Evolutionary conservation across 805 yeast species (phyloP), one percentile per base, ranked within the genome.

Genomic region (Hanseniaspora vineae): DNA sequence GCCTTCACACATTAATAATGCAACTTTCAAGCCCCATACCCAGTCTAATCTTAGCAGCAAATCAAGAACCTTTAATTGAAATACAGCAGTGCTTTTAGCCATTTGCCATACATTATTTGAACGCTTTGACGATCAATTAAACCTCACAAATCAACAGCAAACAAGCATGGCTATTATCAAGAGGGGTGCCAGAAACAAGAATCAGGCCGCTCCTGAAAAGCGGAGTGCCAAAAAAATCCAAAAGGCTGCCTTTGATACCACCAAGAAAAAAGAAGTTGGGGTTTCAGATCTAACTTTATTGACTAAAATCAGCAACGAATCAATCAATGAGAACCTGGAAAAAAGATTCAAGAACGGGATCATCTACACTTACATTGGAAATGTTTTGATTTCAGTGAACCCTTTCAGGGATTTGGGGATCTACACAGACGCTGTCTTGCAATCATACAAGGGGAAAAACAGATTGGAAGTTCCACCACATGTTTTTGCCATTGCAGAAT

Each of bases 381-480:
- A 87, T 70, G 96, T 88, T 58, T 73, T 92, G 62, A 92, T 92
- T 56, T 87, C 96, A 4, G 96, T 92, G 45, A 92, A 92, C 59
- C 99, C 99, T 2, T 92, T 92, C 69, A 79, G 88, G 54, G 99
- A 92, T 63, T 70, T 92, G 59, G 99, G 99, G 2, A 92, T 92
- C 46, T 92, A 92, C 66, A 87, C 97, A 8, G 84, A 78, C 45
- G 81, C 78, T 19, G 80, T 80, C 1, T 69, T 90, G 53, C 76
- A 77, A 49, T 71, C 82, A 17, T 92, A 92, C 61, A 79, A 80
- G 64, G 96, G 96, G 52, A 88, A 89, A 64, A 92, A 92, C 65
- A 74, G 99, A 58, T 71, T 92, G 50, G 99, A 92, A 67, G 96
- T 84, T 31, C 95, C 97, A 15, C 99, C 99, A 2, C 99, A 92